These are phyloP conservation scores for Firmiana major DNA, from an alignment of 345 rosid genomes.

Conservation along the genomic window DNA sequence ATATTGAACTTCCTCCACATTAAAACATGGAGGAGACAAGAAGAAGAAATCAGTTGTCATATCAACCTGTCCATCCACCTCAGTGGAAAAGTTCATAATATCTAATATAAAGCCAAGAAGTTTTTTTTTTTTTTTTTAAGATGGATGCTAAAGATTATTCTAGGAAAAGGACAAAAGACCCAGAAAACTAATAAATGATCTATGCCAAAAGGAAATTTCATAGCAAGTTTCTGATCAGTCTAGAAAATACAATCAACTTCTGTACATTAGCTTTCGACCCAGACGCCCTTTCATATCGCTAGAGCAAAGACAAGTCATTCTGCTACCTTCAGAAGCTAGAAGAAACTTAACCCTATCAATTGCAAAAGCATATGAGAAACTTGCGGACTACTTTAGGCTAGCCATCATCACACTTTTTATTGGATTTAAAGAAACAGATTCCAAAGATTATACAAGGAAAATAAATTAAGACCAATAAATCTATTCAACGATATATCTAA, in stretches of 20 bases:
- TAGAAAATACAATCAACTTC: too few species aligned
- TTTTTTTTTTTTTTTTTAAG: too few species aligned
- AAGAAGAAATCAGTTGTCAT: not conserved
- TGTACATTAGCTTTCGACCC: too few species aligned
- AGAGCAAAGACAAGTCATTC: too few species aligned
- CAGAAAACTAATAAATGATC: not conserved
- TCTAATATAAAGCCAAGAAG: conserved; percentile 3
- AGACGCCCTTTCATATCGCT: too few species aligned
- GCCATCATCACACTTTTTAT: too few species aligned
- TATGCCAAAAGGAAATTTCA: not conserved
- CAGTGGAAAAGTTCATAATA: not conserved
- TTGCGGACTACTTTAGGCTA: too few species aligned
- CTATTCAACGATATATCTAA: not conserved
- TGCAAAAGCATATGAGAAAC: too few species aligned
- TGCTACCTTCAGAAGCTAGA: too few species aligned
- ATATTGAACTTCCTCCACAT: conserved; percentile 99
- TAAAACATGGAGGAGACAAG: conserved; percentile 62
- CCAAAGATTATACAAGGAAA: not conserved
- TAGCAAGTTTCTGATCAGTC: too few species aligned
- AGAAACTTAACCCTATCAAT: too few species aligned
- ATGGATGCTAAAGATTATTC: not conserved
- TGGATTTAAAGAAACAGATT: not conserved
- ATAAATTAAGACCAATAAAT: not conserved
- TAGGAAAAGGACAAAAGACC: not conserved
- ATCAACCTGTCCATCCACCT: conserved; percentile 7